A percentile compares a stretch with the other conserved stretches of the same genome.
phyloP scores from a whole-genome alignment of 139 green algal species.

The Gonium pectorale region DNA sequence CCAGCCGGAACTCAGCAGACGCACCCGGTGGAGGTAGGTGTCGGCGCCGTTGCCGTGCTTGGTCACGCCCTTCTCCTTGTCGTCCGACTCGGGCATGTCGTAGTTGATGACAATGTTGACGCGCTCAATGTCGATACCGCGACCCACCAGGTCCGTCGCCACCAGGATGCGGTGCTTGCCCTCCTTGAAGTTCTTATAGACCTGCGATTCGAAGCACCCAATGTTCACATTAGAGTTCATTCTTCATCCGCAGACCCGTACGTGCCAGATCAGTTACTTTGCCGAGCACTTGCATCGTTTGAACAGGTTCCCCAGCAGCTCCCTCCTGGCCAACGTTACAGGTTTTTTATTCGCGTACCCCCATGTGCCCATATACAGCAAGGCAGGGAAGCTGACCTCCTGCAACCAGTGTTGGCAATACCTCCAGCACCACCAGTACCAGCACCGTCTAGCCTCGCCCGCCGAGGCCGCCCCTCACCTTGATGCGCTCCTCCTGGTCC shows the following conservation, averaged over 20 bases:
- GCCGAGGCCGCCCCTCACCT: too few species aligned
- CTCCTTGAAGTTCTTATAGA: conserved; percentile 98
- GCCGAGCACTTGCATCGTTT: too few species aligned
- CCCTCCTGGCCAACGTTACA: too few species aligned
- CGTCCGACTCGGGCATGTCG: conserved; percentile 98
- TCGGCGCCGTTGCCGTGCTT: conserved; percentile 93
- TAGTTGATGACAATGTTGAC: conserved; percentile 99
- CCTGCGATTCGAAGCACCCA: neutral
- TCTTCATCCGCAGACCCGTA: neutral
- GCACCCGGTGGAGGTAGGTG: conserved; percentile 97
- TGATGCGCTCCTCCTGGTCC: conserved; percentile 90
- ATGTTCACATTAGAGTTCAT: neutral
- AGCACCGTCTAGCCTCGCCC: too few species aligned
- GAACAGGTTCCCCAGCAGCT: too few species aligned
- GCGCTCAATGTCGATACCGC: conserved; percentile 99
- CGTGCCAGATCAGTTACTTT: too few species aligned
- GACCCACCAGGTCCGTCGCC: conserved; percentile 97
- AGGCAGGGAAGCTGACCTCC: too few species aligned
- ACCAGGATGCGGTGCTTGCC: conserved; percentile 98
- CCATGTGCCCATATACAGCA: too few species aligned
- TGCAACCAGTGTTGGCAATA: too few species aligned
- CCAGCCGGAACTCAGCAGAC: too few species aligned
- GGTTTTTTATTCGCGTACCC: too few species aligned
- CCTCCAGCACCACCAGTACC: too few species aligned
- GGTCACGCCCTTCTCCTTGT: conserved; percentile 52